Percentiles rank a stretch among this genome's conserved stretches.
These are phyloP conservation scores for Pseudocercospora pini-densiflorae DNA, from an alignment of 2,329 filamentous ascomycete genomes.

Conservation along the genomic window DNA sequence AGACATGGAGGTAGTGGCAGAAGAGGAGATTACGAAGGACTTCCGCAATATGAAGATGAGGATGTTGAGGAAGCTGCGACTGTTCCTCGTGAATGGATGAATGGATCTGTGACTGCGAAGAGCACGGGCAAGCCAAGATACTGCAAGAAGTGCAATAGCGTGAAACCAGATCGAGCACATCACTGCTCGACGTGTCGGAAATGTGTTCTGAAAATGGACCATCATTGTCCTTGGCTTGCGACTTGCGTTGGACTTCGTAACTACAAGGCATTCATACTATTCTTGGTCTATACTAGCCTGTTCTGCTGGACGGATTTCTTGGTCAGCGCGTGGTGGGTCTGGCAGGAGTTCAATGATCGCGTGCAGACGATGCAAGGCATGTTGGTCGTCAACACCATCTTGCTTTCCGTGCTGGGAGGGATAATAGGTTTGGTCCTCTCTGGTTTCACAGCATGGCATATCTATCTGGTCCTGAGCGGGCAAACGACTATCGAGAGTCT, in stretches of 20 bases:
- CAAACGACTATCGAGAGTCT: constrained; percentile 96
- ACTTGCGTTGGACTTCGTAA: constrained; percentile 93
- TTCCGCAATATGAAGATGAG: constrained; percentile 70
- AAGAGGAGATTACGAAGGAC: constrained; percentile 68
- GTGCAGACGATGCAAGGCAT: constrained; percentile 75
- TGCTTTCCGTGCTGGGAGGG: constrained; percentile 83
- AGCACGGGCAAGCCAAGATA: constrained; percentile 78
- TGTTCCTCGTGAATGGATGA: constrained; percentile 29
- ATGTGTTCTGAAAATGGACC: constrained; percentile 99
- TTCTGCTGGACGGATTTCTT: constrained; percentile 83
- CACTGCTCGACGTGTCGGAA: constrained; percentile 94
- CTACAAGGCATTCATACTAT: constrained; percentile 94
- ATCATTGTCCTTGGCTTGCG: constrained; percentile 97
- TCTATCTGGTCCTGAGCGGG: constrained; percentile 75
- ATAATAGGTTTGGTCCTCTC: constrained; percentile 90
- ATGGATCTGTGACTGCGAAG: constrained; percentile 86
- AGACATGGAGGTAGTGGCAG: constrained; percentile 6
- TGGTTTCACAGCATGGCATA: constrained; percentile 91
- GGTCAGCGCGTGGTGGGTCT: constrained; percentile 82
- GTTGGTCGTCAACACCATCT: constrained; percentile 82
- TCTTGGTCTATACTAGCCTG: constrained; percentile 84
- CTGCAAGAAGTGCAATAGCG: constrained; percentile 96
- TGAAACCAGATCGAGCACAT: constrained; percentile 94
- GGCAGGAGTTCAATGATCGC: constrained; percentile 75
- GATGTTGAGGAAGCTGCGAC: constrained; percentile 35